These are phyloP conservation scores for Pyricularia grisea DNA, from an alignment of 2,329 filamentous ascomycete genomes.

Conservation along the genomic window DNA sequence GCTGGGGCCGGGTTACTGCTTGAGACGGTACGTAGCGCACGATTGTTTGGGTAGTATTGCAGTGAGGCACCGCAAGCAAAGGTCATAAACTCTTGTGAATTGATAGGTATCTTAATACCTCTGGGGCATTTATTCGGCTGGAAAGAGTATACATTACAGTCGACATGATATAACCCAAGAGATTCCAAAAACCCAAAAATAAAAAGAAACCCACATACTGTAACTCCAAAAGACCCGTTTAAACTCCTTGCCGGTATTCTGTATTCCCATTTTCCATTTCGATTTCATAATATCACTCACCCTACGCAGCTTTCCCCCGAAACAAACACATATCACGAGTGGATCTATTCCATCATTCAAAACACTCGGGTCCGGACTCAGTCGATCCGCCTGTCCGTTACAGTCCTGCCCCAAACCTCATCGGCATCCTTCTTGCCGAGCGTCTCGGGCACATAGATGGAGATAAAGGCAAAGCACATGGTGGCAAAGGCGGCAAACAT, in stretches of 20 bases:
- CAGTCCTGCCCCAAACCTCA: slow-evolving; percentile 76
- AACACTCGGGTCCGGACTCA: slow-evolving; percentile 16
- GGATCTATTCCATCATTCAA: background rate
- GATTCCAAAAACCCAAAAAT: background rate
- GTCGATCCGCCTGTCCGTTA: slow-evolving; percentile 32
- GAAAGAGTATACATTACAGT: background rate
- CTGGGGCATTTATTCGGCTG: background rate
- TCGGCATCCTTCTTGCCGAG: slow-evolving; percentile 74
- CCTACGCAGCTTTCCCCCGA: background rate
- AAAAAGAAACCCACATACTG: background rate
- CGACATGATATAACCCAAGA: background rate
- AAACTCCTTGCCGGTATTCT: background rate
- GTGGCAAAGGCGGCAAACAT: slow-evolving; percentile 73
- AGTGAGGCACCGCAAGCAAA: background rate
- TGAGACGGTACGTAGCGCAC: slow-evolving; percentile 35
- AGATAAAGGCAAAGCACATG: slow-evolving; percentile 62
- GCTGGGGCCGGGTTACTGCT: slow-evolving; percentile 57
- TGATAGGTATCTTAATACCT: background rate
- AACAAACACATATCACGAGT: background rate
- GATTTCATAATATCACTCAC: too few species aligned
- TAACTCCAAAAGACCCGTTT: background rate
- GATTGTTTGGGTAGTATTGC: slow-evolving; percentile 20
- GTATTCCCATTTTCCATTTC: background rate
- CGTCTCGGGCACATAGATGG: slow-evolving; percentile 73
- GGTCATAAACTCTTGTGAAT: background rate